phyloP scores from a whole-genome alignment of 306 rosid genomes.

The Dalbergia oliveri region DNA sequence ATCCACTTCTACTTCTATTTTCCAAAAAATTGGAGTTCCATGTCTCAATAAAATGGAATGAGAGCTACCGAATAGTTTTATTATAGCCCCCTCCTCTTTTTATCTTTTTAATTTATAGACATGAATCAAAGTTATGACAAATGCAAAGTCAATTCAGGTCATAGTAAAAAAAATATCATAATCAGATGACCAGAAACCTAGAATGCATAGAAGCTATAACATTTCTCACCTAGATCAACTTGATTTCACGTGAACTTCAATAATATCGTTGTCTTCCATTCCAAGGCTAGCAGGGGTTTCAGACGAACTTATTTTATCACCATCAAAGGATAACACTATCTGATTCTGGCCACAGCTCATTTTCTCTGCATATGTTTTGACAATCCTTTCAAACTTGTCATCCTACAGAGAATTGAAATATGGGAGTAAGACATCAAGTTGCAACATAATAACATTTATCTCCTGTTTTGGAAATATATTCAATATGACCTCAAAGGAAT shows the following conservation, averaged over 20 bases:
- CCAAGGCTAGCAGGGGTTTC: slow-evolving; percentile 78
- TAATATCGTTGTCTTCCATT: slow-evolving; percentile 88
- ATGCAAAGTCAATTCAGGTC: slow-evolving; percentile 1
- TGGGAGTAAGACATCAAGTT: slow-evolving; percentile 6
- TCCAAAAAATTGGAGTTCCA: background rate
- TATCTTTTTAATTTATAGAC: background rate
- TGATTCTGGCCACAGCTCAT: slow-evolving; percentile 61
- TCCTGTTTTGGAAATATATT: background rate
- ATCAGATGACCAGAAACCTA: slow-evolving; percentile 1
- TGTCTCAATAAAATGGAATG: slow-evolving; percentile 1
- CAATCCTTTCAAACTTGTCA: slow-evolving; percentile 85
- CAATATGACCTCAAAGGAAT: background rate
- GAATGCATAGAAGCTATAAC: slow-evolving; percentile 23
- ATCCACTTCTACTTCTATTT: slow-evolving; percentile 12
- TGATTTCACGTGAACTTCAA: slow-evolving; percentile 77
- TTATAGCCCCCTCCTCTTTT: background rate
- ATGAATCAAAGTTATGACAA: background rate
- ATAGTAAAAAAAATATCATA: slow-evolving; percentile 7
- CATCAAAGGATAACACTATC: slow-evolving; percentile 81
- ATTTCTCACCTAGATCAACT: slow-evolving; percentile 60
- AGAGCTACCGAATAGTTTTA: background rate
- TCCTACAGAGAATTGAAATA: slow-evolving; percentile 62
- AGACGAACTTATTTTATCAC: slow-evolving; percentile 72
- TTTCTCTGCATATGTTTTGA: slow-evolving; percentile 77
- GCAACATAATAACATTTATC: background rate